phyloP scores from a whole-genome alignment of 106 monocot genomes.

The Dioscorea dumetorum region DNA sequence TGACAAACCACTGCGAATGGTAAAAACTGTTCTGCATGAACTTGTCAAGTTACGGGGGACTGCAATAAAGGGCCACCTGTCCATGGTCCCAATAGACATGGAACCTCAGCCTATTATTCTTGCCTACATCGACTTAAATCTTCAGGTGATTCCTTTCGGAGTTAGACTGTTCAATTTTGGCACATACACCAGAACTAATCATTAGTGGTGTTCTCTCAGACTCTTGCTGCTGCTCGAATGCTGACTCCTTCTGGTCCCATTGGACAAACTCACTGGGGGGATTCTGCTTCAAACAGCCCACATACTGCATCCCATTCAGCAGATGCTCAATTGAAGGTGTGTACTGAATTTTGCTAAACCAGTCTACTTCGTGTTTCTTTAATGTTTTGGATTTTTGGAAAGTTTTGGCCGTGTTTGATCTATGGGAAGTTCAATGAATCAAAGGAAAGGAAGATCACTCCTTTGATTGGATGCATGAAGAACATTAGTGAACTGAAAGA shows the following conservation, averaged over 20 bases:
- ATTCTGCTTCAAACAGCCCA: conserved; percentile 77
- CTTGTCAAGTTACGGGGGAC: conserved; percentile 97
- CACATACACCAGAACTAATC: too few species aligned
- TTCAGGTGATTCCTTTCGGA: conserved; percentile 45
- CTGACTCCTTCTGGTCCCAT: conserved; percentile 85
- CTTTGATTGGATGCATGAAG: too few species aligned
- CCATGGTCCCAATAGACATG: conserved; percentile 97
- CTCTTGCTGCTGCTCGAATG: conserved; percentile 97
- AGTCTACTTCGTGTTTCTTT: too few species aligned
- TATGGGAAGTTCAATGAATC: too few species aligned
- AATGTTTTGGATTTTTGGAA: too few species aligned
- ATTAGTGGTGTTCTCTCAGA: conserved; percentile 33
- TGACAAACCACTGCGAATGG: conserved; percentile 96
- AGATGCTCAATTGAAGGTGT: conserved; percentile 96
- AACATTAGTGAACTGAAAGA: too few species aligned
- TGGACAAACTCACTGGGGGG: conserved; percentile 92
- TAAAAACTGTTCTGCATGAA: conserved; percentile 98
- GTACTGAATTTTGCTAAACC: background rate
- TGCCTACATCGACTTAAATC: conserved; percentile 94
- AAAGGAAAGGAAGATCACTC: too few species aligned
- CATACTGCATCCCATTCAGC: conserved; percentile 64
- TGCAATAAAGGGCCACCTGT: conserved; percentile 94
- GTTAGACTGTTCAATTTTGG: too few species aligned
- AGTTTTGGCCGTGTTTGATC: too few species aligned
- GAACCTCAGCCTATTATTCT: conserved; percentile 99